A percentile compares a stretch with the other conserved stretches of the same genome.
Evolutionary conservation across 805 yeast genomes (phyloP).

Genomic region (Myxozyma monticola): DNA sequence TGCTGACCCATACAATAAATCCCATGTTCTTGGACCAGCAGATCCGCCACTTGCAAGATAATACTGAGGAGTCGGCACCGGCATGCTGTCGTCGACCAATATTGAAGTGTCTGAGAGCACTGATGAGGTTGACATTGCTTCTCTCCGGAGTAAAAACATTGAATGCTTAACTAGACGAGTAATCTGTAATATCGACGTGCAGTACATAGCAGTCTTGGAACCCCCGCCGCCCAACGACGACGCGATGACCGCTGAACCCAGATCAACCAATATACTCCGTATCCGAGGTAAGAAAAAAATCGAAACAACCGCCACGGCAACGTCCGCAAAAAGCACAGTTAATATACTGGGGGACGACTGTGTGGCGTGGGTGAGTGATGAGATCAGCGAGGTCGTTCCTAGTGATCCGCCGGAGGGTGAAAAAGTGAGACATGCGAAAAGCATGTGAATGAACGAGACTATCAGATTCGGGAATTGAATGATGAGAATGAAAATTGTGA

Average conservation of each 20-base stretch:
- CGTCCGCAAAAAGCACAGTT: slow-evolving; percentile 37
- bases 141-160: slow-evolving; percentile 24
- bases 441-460: slow-evolving; percentile 34
- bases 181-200: slow-evolving; percentile 35
- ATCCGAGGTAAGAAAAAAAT: slow-evolving; percentile 29
- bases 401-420: slow-evolving; percentile 24
- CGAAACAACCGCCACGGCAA: slow-evolving; percentile 34
- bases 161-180: slow-evolving; percentile 30
- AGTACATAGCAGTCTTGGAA: slow-evolving; percentile 37
- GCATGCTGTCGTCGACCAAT: neutral
- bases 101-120: neutral
- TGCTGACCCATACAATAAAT: slow-evolving; percentile 34
- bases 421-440: slow-evolving; percentile 33
- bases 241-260: slow-evolving; percentile 33
- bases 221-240: slow-evolving; percentile 39
- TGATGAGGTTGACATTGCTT: slow-evolving; percentile 12
- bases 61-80: slow-evolving; percentile 13
- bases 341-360: slow-evolving; percentile 32
- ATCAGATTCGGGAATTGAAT: slow-evolving; percentile 36
- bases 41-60: slow-evolving; percentile 15
- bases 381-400: slow-evolving; percentile 16
- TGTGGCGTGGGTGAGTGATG: slow-evolving; percentile 28
- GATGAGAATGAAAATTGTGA: slow-evolving; percentile 39
- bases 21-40: slow-evolving; percentile 31
- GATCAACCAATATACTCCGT: slow-evolving; percentile 28